phyloP scores from a whole-genome alignment of 306 rosid species.

The Benincasa hispida region DNA sequence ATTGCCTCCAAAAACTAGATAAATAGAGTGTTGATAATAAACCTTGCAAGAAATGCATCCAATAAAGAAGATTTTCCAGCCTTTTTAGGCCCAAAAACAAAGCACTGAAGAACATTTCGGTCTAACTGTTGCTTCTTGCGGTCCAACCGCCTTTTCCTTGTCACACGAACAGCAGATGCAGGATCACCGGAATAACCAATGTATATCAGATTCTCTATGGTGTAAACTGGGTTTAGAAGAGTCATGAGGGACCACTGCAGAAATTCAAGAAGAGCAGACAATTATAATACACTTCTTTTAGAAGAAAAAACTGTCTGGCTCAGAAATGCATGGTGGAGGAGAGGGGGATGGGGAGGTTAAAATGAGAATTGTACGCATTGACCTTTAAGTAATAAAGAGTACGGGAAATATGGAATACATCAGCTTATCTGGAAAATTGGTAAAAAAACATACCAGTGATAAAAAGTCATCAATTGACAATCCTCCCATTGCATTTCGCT shows the following conservation, averaged over 20 bases:
- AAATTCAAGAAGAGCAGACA: background rate
- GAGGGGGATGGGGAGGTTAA: background rate
- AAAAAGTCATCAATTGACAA: constrained; percentile 72
- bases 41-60: constrained; percentile 84
- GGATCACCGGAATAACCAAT: constrained; percentile 73
- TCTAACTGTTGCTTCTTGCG: constrained; percentile 83
- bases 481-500: constrained; percentile 77
- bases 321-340: background rate
- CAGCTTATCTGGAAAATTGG: background rate
- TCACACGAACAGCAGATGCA: constrained; percentile 60
- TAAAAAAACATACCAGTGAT: constrained; percentile 25
- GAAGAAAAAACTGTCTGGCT: background rate
- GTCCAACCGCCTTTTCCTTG: constrained; percentile 71
- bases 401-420: background rate
- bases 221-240: constrained; percentile 61
- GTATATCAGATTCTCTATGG: constrained; percentile 85
- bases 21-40: background rate
- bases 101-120: constrained; percentile 79
- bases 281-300: background rate
- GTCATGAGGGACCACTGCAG: constrained; percentile 97
- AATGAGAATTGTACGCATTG: background rate
- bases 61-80: constrained; percentile 85
- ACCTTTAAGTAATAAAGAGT: background rate
- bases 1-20: background rate
- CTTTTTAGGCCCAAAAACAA: constrained; percentile 86